Evolutionary conservation across 2,329 filamentous ascomycete species (phyloP), one percentile per base, ranked within the genome.

Genomic region (Aspergillus ochraceus): DNA sequence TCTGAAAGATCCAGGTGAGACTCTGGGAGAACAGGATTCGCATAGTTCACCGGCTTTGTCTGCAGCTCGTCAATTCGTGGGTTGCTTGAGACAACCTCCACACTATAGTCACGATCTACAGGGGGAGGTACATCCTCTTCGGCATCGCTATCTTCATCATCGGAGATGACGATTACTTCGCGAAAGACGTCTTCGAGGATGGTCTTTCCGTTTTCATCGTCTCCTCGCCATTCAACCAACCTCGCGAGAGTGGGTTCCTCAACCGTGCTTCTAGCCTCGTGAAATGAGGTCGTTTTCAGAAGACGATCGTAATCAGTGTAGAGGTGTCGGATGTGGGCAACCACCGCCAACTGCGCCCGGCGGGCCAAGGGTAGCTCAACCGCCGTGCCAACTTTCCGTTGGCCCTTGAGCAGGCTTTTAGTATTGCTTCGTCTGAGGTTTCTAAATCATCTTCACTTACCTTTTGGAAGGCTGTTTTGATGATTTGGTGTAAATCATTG

Each of bases 261-360:
- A 24, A 88, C 83, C 39, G 76, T 70, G 42, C 76, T 73, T 59
- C 86, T 79, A 29, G 85, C 85, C 59, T 84, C 80, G 60, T 80
- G 77, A 74, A 84, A 87, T 20, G 76, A 77, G 5, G 79, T 80
- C 12, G 75, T 76, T 60, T 79, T 82, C 42, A 88, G 74, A 47
- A 87, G 76, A 49, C 79, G 78, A 70, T 88, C 86, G 70, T 88
- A 88, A 60, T 86, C 78, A 62, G 86, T 88, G 67, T 88, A 86
- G 14, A 77, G 71, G 68, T 88, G 86, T 49, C 86, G 82, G 63
- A 88, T 86, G 66, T 87, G 84, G 32, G 86, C 85, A 49, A 84
- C 81, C 29, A 86, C 84, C 45, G 86, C 86, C 60, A 88, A 77
- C 67, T 88, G 85, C 20, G 84, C 84, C 67, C 84, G 80, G 57